These are phyloP conservation scores for Nicotiana tomentosiformis DNA, from an alignment of 257 asterid genomes.

Conservation along the genomic window DNA sequence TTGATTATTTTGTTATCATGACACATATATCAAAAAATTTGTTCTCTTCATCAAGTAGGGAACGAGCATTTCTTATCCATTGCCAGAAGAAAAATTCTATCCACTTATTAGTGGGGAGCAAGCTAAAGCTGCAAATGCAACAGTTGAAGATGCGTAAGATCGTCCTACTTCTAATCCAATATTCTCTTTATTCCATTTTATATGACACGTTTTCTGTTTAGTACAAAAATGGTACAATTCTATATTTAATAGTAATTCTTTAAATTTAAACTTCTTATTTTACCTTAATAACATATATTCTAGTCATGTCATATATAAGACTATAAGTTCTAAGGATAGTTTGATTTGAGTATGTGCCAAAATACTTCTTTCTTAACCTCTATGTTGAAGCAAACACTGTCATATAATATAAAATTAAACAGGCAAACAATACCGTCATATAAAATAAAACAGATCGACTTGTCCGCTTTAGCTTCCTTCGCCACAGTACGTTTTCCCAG, in stretches of 20 bases:
- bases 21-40: background rate
- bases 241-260: background rate
- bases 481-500: no score
- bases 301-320: no score
- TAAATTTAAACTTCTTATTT: background rate
- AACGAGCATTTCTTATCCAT: conserved; percentile 24
- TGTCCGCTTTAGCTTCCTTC: no score
- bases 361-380: no score
- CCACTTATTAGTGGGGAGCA: conserved; percentile 27
- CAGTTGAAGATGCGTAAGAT: conserved; percentile 35
- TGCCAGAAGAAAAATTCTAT: conserved; percentile 25
- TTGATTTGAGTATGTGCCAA: background rate
- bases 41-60: conserved; percentile 7
- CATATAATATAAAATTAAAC: no score
- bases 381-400: no score
- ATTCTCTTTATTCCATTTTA: background rate
- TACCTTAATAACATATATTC: background rate
- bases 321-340: background rate
- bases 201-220: background rate
- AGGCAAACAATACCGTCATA: no score
- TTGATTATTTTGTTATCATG: background rate
- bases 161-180: background rate
- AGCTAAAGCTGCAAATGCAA: conserved; percentile 28
- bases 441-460: no score
- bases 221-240: background rate